Evolutionary conservation across 345 rosid genomes (phyloP), one percentile per base, ranked within the genome.

Genomic region (Dipteronia dyeriana): DNA sequence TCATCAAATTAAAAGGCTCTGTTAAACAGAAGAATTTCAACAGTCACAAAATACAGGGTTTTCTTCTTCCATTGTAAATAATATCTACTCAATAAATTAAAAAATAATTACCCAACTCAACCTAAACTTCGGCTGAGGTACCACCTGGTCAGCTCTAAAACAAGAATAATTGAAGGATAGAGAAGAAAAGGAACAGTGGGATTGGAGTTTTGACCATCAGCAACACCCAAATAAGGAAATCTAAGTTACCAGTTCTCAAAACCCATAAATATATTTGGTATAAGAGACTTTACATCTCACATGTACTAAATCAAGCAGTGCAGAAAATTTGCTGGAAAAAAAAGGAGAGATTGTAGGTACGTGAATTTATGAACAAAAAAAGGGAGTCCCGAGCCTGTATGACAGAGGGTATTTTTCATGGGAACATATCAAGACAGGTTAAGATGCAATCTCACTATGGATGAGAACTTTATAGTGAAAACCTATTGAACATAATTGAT

Each of bases 341-440:
- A 69, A n/a, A n/a, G n/a, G n/a, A 8, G 41, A 6, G 13, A 17
- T 49, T 49, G 10, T 69, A 5, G 60, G 29, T 49, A 22, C 1
- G 60, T 69, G 16, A 69, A 69, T 26, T 70, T 70, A 7, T 49
- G 73, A 39, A 70, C 5, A 20, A 34, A 17, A 26, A 49, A 51
- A 17, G 23, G 53, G 39, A 26, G 60, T 51, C 9, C 2, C 17
- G 23, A 70, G 7, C 61, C 56, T 39, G 31, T 39, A 39, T 39
- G 1, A 23, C 10, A 39, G 71, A 45, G 19, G 7, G 9, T 41
- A 12, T 34, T 26, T 25, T 70, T 26, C 29, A 45, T 10, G 23
- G 3, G 12, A 25, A 20, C 13, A 7, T 25, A 70, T 9, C 38
- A 31, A 41, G 61, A 70, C 10, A 70, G 12, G 31, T 49, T 70